A percentile compares a stretch with the other conserved stretches of the same genome.
phyloP scores from a whole-genome alignment of 306 rosid genomes.

The Corylus heterophylla region DNA sequence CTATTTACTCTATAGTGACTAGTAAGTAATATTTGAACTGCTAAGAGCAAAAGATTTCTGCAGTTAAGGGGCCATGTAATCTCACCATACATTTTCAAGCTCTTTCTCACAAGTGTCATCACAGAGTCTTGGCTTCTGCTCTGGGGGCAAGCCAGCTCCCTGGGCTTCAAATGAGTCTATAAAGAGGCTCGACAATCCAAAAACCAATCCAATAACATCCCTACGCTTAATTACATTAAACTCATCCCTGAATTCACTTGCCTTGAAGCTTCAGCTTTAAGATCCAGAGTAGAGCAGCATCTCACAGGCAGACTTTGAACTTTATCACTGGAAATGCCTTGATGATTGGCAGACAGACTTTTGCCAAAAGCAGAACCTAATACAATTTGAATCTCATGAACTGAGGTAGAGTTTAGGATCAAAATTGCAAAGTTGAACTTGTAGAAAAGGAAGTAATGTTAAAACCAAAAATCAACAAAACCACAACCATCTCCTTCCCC shows the following conservation, averaged over 20 bases:
- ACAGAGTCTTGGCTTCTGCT: conserved; percentile 80
- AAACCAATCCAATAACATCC: conserved; percentile 59
- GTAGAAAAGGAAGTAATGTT: background rate
- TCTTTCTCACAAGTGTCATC: conserved; percentile 74
- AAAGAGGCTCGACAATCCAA: conserved; percentile 61
- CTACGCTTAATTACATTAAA: conserved; percentile 53
- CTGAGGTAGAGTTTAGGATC: background rate
- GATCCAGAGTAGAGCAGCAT: conserved; percentile 33
- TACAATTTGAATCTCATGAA: conserved; percentile 11
- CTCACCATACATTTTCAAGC: conserved; percentile 99
- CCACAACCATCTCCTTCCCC: background rate
- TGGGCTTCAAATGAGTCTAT: conserved; percentile 44
- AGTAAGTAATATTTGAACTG: background rate
- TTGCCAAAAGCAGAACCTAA: conserved; percentile 51
- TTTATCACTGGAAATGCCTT: conserved; percentile 38
- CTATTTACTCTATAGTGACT: conserved; percentile 10
- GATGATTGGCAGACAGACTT: conserved; percentile 25
- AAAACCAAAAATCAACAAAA: background rate
- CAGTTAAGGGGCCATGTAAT: conserved; percentile 43
- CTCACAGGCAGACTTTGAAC: conserved; percentile 29
- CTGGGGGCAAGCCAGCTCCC: conserved; percentile 94
- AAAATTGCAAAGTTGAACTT: background rate
- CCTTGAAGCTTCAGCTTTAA: conserved; percentile 29
- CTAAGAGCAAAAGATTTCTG: background rate
- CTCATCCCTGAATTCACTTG: conserved; percentile 34